These are phyloP conservation scores for Leptodontidium sp. DNA, from an alignment of 2,329 filamentous ascomycete species.

Conservation along the genomic window DNA sequence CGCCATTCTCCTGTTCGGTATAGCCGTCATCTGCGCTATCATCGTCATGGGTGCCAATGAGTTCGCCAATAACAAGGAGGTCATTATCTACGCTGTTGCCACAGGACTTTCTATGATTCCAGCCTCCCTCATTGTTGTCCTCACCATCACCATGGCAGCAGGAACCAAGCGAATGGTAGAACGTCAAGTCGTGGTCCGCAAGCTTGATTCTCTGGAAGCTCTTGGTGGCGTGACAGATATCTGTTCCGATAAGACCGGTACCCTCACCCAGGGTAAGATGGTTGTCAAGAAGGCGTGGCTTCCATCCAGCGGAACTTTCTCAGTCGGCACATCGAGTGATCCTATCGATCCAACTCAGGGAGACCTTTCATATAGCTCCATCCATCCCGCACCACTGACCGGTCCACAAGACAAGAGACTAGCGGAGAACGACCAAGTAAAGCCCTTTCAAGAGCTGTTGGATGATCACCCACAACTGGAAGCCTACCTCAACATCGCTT, in stretches of 20 bases:
- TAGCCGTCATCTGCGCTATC: conserved; percentile 70
- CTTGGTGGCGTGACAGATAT: conserved; percentile 66
- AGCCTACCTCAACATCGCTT: conserved; percentile 68
- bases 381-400: conserved; percentile 42
- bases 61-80: conserved; percentile 59
- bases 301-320: conserved; percentile 59
- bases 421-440: conserved; percentile 32
- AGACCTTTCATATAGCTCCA: conserved; percentile 49
- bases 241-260: conserved; percentile 81
- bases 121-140: conserved; percentile 68
- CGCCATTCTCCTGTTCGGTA: conserved; percentile 67
- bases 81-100: conserved; percentile 70
- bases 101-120: conserved; percentile 69
- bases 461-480: conserved; percentile 58
- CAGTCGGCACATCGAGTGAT: conserved; percentile 58
- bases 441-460: conserved; percentile 48
- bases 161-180: conserved; percentile 66
- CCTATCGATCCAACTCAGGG: conserved; percentile 60
- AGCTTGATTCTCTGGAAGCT: conserved; percentile 62
- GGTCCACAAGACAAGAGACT: conserved; percentile 22
- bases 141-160: conserved; percentile 73
- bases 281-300: conserved; percentile 61
- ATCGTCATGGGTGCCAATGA: conserved; percentile 69
- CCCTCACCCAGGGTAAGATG: conserved; percentile 56
- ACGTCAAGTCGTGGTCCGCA: conserved; percentile 64